A percentile compares a stretch with the other conserved stretches of the same genome.
phyloP scores from a whole-genome alignment of 495 filamentous ascomycete genomes.

The Lasiosphaeria ovina region DNA sequence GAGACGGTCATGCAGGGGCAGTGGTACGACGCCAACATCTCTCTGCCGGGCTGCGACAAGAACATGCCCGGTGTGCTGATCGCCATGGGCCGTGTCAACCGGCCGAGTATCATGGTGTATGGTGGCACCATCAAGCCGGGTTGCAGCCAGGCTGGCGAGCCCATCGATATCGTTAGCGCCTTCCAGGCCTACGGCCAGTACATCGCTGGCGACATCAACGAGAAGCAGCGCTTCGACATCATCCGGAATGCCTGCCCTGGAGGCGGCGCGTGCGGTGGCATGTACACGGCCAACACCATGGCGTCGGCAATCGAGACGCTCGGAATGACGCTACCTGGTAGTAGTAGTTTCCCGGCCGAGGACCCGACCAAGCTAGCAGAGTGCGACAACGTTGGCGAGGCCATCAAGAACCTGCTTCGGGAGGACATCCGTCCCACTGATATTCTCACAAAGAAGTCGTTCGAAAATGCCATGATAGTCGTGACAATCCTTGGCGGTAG shows the following conservation, averaged over 20 bases:
- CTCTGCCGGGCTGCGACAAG: conserved; percentile 98
- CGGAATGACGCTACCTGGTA: conserved; percentile 93
- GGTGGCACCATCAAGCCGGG: conserved; percentile 93
- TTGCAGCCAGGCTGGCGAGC: conserved; percentile 70
- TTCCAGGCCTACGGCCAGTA: conserved; percentile 99
- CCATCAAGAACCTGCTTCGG: conserved; percentile 80
- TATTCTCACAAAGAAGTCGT: conserved; percentile 86
- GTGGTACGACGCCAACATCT: conserved; percentile 99
- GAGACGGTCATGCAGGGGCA: conserved; percentile 99
- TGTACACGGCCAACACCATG: conserved; percentile 99
- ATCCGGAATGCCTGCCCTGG: conserved; percentile 94
- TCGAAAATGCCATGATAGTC: conserved; percentile 95
- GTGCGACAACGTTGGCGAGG: conserved; percentile 78
- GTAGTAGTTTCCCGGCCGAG: conserved; percentile 88
- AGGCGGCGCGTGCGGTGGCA: conserved; percentile 90
- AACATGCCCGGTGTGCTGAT: conserved; percentile 99
- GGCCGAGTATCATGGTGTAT: conserved; percentile 95
- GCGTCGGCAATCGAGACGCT: conserved; percentile 94
- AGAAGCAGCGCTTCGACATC: conserved; percentile 89
- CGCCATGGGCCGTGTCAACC: conserved; percentile 93
- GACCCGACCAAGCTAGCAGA: conserved; percentile 81
- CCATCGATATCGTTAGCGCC: conserved; percentile 92
- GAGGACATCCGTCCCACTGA: conserved; percentile 88
- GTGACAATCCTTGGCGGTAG: conserved; percentile 94
- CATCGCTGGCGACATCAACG: conserved; percentile 83